Evolutionary conservation across 1,139 yeast genomes (phyloP).

Genomic region (Kazachstania sp.): DNA sequence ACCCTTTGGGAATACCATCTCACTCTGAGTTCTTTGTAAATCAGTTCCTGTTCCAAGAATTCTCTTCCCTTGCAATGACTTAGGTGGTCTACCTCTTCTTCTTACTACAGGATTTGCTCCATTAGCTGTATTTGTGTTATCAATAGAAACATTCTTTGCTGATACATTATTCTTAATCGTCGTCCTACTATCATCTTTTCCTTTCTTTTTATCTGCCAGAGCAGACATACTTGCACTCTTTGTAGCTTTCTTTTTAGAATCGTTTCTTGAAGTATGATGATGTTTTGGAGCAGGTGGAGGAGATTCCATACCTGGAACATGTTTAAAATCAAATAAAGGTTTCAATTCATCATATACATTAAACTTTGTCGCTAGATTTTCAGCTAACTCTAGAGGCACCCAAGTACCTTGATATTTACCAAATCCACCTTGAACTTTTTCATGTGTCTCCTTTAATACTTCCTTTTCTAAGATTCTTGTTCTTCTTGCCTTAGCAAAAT

Average conservation of each 20-base stretch:
- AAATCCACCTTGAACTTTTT: constrained; percentile 94
- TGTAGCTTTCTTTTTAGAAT: constrained; percentile 23
- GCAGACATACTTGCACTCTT: constrained; percentile 23
- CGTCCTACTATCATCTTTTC: too few species aligned
- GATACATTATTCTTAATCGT: neutral
- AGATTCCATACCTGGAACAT: constrained; percentile 50
- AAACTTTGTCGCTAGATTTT: constrained; percentile 55
- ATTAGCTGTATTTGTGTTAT: constrained; percentile 1
- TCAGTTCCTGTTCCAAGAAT: constrained; percentile 10
- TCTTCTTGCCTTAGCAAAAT: constrained; percentile 88
- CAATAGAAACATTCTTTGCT: neutral
- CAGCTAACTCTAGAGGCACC: constrained; percentile 70
- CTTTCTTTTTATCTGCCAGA: constrained; percentile 11
- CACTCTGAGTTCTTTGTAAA: constrained; percentile 26
- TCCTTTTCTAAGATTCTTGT: constrained; percentile 88
- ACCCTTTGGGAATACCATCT: constrained; percentile 19
- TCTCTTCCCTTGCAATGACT: constrained; percentile 16
- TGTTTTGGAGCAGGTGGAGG: constrained; percentile 85
- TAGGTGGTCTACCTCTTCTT: constrained; percentile 30
- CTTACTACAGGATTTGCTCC: constrained; percentile 13
- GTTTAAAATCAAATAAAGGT: constrained; percentile 60
- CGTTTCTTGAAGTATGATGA: constrained; percentile 49
- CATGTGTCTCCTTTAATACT: constrained; percentile 78
- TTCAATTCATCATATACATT: constrained; percentile 57
- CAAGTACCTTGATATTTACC: constrained; percentile 98